Base-by-base conservation (phyloP, 192 early-diverging fungal genomes). In the Dimargaris cristalligena region DNA sequence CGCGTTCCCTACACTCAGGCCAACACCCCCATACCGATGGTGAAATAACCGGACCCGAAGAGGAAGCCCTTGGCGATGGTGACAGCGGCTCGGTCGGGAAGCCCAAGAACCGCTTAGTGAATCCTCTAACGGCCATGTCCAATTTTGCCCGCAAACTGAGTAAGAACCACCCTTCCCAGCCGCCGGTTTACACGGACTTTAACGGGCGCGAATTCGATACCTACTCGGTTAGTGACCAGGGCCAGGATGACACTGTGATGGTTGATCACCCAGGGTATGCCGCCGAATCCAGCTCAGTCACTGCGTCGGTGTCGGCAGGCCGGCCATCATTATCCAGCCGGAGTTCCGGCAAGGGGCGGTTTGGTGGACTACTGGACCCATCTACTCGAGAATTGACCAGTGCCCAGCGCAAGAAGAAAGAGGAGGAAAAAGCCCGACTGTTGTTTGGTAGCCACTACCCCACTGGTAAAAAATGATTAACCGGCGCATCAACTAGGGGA, bases 121-220 rank as follows among this genome's bases (percentile, higher is more conserved):
- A 52, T 8, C 50, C 50, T 11, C 30, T 52, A 26, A 26, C 50
- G 22, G 50, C 50, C 50, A 26, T 52, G 14, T 29, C 50, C 50
- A 52, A 29, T 16, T 52, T 52, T 52, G 50, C 50, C 30, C 50
- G 50, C 28, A 52, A 52, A 8, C 50, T 52, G 6, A 52, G 50
- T 26, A 52, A 52, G 30, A 52, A 18, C 26, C 50, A 52, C 50
- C 50, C 20, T 26, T 2, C 50, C 20, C 14, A 25, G 23, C 22
- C 50, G 26, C 30, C 2, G 20, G 50, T 16, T 0, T 14, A 52
- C 26, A 26, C 14, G 22, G 30, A 52, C 50, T 2, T 8, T 11
- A 14, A 23, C 30, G 50, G 38, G 38, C 8, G 16, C 6, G 38
- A 41, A 41, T n/a, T 47, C 25, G 46, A 3, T 47, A 23, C 50